A percentile compares a stretch with the other conserved stretches of the same genome.
Evolutionary conservation across 2,329 filamentous ascomycete species (phyloP).

Genomic region (Verticillium dahliae): DNA sequence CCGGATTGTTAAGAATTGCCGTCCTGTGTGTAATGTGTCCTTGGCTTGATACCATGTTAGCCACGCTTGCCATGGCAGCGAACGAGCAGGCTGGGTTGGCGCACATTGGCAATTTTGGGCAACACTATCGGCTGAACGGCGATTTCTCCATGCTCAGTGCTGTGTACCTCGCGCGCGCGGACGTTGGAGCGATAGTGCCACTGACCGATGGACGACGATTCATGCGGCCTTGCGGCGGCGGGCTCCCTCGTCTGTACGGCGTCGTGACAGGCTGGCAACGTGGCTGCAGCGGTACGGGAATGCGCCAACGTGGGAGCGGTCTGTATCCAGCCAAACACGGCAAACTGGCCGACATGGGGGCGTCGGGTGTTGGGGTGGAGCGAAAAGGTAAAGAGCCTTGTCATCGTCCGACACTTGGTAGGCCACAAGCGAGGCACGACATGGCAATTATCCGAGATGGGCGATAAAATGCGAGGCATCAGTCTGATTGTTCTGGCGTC

Average conservation of each 20-base stretch:
- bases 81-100: neutral
- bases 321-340: neutral
- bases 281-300: neutral
- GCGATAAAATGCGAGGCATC: neutral
- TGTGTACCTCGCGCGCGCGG: neutral
- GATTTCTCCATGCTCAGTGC: neutral
- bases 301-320: neutral
- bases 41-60: neutral
- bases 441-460: neutral
- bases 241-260: neutral
- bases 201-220: neutral
- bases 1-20: neutral
- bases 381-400: neutral
- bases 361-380: neutral
- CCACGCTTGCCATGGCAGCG: neutral
- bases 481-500: neutral
- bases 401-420: neutral
- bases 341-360: neutral
- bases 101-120: neutral
- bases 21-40: neutral
- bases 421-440: neutral
- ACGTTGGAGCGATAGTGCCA: neutral
- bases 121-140: neutral
- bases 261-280: neutral
- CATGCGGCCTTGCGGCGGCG: neutral